A percentile compares a stretch with the other conserved stretches of the same genome.
These are phyloP conservation scores for Wickerhamomyces bisporus DNA, from an alignment of 805 yeast genomes.

Conservation along the genomic window DNA sequence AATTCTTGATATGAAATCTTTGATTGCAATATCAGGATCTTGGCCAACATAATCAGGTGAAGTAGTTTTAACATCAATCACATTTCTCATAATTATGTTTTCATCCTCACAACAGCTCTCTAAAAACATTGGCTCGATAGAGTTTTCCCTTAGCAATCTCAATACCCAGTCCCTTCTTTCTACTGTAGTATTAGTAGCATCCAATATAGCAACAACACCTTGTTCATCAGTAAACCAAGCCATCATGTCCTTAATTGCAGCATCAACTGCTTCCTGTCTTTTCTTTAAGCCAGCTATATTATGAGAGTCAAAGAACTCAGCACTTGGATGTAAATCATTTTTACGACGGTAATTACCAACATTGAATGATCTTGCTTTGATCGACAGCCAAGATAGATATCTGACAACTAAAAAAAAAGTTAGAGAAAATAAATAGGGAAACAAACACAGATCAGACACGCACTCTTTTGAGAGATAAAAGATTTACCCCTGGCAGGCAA, in stretches of 20 bases:
- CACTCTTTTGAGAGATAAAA: constrained; percentile 82
- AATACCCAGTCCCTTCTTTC: constrained; percentile 64
- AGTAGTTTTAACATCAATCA: constrained; percentile 79
- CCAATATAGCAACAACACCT: constrained; percentile 89
- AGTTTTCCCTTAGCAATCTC: constrained; percentile 53
- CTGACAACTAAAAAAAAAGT: constrained; percentile 57
- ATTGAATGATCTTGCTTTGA: constrained; percentile 80
- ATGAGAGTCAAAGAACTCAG: constrained; percentile 69
- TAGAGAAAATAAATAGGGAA: too few species aligned
- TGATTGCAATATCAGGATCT: constrained; percentile 66
- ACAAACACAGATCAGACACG: constrained; percentile 4
- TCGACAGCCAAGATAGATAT: constrained; percentile 87
- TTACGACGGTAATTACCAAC: constrained; percentile 82
- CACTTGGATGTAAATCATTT: constrained; percentile 56
- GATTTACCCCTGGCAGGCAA: constrained; percentile 92
- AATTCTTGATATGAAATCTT: constrained; percentile 72
- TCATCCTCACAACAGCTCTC: constrained; percentile 90
- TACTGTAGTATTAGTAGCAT: constrained; percentile 85
- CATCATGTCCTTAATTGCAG: constrained; percentile 76
- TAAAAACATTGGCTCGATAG: constrained; percentile 84
- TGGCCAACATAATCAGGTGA: constrained; percentile 26
- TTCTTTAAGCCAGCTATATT: constrained; percentile 60
- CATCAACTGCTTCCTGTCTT: constrained; percentile 63
- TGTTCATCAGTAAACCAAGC: constrained; percentile 76
- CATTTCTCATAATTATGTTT: constrained; percentile 70